These are phyloP conservation scores for Penicillium frequentans DNA, from an alignment of 2,329 filamentous ascomycete species.

Conservation along the genomic window DNA sequence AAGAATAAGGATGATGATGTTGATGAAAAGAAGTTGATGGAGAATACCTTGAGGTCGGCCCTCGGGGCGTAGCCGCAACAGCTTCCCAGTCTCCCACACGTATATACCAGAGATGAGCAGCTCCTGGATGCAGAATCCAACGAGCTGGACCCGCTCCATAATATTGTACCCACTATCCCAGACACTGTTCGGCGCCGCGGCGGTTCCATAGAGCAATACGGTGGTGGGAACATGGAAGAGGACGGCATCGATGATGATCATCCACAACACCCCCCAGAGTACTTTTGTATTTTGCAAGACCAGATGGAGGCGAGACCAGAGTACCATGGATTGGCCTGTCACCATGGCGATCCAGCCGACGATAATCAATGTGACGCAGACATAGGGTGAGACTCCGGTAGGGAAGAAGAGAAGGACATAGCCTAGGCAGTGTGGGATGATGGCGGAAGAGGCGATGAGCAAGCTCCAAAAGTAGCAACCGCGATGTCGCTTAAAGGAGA, in stretches of 20 bases:
- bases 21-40: conserved; percentile 53
- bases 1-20: conserved; percentile 48
- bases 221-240: conserved; percentile 42
- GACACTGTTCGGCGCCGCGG: conserved; percentile 8
- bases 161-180: conserved; percentile 37
- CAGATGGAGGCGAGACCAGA: conserved; percentile 49
- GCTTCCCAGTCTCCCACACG: conserved; percentile 48
- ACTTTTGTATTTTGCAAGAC: conserved; percentile 38
- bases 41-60: conserved; percentile 22
- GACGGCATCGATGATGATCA: conserved; percentile 46
- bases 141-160: conserved; percentile 55
- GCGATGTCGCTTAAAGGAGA: conserved; percentile 43
- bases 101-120: conserved; percentile 53
- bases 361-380: conserved; percentile 39
- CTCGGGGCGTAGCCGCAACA: conserved; percentile 21
- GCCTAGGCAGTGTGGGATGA: conserved; percentile 42
- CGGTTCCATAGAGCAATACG: conserved; percentile 40
- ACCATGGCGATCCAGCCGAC: conserved; percentile 45
- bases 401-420: conserved; percentile 46
- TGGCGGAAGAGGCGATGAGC: conserved; percentile 41
- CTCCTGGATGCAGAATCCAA: conserved; percentile 55
- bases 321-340: conserved; percentile 47
- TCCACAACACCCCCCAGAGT: conserved; percentile 38
- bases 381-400: conserved; percentile 29
- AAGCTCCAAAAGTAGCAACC: conserved; percentile 51